Evolutionary conservation across 345 rosid genomes (phyloP), one percentile per base, ranked within the genome.

Genomic region (Rhizophora apiculata): DNA sequence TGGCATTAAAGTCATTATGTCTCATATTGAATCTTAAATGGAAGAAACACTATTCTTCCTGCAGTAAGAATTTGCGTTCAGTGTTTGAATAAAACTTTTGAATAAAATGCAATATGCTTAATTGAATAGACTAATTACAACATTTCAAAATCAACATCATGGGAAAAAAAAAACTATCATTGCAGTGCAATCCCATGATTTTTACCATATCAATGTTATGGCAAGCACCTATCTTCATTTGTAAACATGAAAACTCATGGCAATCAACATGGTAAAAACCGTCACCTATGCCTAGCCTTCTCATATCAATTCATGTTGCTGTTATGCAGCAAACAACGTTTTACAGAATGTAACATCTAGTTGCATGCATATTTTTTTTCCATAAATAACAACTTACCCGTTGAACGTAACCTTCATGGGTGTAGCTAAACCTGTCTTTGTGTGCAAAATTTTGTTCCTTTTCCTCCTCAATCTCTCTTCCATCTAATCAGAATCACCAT

Each of bases 391-490:
- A 69, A 81, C 94, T 83, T 77, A 94, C 98, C 89, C 86, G 84
- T 94, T 87, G 81, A 94, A 91, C 1, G 74, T 79, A 30, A 91
- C 97, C 71, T 84, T 85, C 89, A 91, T 86, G 8, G 95, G 90
- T 31, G 73, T 65, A 6, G 83, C 84, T 6, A 96, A 91, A 68
- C 97, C 98, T 2, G 95, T 94, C 84, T 91, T 94, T 8, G 92
- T 67, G 6, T 88, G 96, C 64, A 94, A 68, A 76, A 94, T 84
- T 71, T 79, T 91, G 84, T 84, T 78, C 81, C 96, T 88, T 76
- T 89, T 94, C 76, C 72, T 88, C 85, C 87, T 87, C 83, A 91
- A 73, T 73, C 98, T 89, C 63, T 89, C 92, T 76, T 88, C 93
- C 95, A 94, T 86, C 98, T 94, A 79, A 34, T 34, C 37, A 34